Base-by-base conservation (phyloP, 768 basidiomycete species). In the Boletus subcaerulescens region DNA sequence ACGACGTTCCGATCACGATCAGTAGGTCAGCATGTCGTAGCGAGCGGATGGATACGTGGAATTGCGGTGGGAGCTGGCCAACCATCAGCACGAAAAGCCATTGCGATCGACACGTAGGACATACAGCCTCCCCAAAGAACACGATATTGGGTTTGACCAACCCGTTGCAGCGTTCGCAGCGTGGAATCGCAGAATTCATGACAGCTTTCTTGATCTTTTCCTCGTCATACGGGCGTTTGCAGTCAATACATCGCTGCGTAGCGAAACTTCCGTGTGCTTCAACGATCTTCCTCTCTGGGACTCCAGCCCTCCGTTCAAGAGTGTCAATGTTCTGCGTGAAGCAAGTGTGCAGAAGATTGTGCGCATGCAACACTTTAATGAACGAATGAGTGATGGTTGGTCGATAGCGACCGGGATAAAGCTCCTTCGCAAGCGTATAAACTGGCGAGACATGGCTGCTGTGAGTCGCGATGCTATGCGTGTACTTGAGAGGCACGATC, bases 191-290 rank as follows among this genome's bases (percentile, higher is more conserved):
- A 40, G 84, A 84, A n/a, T 73, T 68, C 53, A 78, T 68, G 32
- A 96, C 80, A 6, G 80, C 76, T 15, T 75, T 69, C 66, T 80
- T 82, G 77, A 98, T 92, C 65, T 83, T 81, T 7, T 80, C 81
- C 46, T 80, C 80, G 39, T 85, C 83, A 57, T 80, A 92, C 0
- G 76, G 65, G 3, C 67, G 64, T 43, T 76, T 58, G 68, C 97
- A 99, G 8, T 83, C 75, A 15, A 98, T 83, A 60, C 97, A 99
- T 48, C 83, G 77, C 51, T 96, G 91, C 2, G 77, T 73, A 0
- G 96, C 96, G 61, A 98, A 99, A 60, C 91, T 94, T 3, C 96
- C 97, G 65, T 99, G 97, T 0, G 97, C 97, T 73, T 98, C 96
- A 45, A 98, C 79, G 56, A 98, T 85, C 67, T 84, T 84, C 32